A percentile compares a stretch with the other conserved stretches of the same genome.
These are phyloP conservation scores for Fusarium domesticum DNA, from an alignment of 2,329 filamentous ascomycete genomes.

Conservation along the genomic window DNA sequence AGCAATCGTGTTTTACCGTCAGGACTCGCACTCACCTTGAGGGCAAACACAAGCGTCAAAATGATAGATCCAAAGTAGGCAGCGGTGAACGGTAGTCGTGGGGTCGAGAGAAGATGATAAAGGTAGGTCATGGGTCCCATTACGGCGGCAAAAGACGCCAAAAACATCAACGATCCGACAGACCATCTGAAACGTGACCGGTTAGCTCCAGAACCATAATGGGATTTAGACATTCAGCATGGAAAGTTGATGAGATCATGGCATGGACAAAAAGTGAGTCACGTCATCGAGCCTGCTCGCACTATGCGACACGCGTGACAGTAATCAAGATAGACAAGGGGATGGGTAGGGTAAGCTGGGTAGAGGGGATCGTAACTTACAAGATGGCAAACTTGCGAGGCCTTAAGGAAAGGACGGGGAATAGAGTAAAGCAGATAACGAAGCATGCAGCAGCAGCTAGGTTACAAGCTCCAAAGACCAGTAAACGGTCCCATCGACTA, in stretches of 20 bases:
- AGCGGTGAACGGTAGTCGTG: constrained; percentile 86
- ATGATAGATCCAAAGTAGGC: constrained; percentile 93
- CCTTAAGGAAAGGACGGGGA: constrained; percentile 74
- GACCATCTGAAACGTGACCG: constrained; percentile 69
- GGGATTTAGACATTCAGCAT: constrained; percentile 16
- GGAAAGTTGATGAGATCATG: constrained; percentile 13
- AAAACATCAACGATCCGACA: constrained; percentile 84
- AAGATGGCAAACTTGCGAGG: constrained; percentile 94
- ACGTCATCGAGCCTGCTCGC: constrained; percentile 10
- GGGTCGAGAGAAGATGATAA: constrained; percentile 78
- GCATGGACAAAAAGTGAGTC: constrained; percentile 15
- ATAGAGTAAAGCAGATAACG: constrained; percentile 85
- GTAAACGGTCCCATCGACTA: constrained; percentile 92
- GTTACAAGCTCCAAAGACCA: constrained; percentile 91
- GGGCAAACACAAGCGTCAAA: constrained; percentile 85
- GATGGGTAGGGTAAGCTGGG: constrained; percentile 4
- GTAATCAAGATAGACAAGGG: constrained; percentile 9
- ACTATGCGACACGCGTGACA: constrained; percentile 15
- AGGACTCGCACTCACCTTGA: constrained; percentile 67
- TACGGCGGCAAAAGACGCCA: constrained; percentile 88
- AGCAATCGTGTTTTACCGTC: neutral
- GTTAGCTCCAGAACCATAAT: constrained; percentile 24
- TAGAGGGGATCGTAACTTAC: constrained; percentile 61
- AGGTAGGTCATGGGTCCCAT: constrained; percentile 86
- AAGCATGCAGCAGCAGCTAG: constrained; percentile 87